phyloP scores from a whole-genome alignment of 768 basidiomycete genomes.

The Leccinum incarnatum region DNA sequence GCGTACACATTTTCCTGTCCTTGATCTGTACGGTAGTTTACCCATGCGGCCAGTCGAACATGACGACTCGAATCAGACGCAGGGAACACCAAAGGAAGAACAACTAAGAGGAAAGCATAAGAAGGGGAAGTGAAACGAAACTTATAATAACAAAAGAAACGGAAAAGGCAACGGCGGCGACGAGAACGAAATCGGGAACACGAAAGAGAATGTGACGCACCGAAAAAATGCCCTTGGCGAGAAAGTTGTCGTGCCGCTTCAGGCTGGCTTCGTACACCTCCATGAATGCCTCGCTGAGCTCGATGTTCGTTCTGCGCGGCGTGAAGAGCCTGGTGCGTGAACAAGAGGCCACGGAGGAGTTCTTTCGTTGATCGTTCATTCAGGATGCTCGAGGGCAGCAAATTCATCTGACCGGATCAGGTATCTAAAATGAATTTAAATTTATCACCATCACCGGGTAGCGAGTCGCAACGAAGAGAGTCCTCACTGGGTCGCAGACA shows the following conservation, averaged over 20 bases:
- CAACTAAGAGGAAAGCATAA: too few species aligned
- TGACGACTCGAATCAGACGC: background rate
- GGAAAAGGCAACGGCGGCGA: too few species aligned
- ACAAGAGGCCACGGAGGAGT: conserved; percentile 83
- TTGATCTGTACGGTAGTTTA: background rate
- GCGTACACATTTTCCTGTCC: too few species aligned
- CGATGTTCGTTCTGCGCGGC: conserved; percentile 53
- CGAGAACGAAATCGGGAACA: background rate
- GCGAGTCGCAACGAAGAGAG: too few species aligned
- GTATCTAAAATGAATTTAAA: conserved; percentile 48
- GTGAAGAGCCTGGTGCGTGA: conserved; percentile 82
- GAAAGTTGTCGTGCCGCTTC: conserved; percentile 64
- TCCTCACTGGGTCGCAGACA: too few species aligned
- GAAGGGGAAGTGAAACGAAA: too few species aligned
- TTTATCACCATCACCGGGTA: too few species aligned
- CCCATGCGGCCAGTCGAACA: background rate
- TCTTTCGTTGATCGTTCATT: conserved; percentile 92
- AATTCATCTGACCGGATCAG: conserved; percentile 62
- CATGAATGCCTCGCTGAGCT: conserved; percentile 70
- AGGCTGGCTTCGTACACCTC: conserved; percentile 80
- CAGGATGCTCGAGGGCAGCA: conserved; percentile 75
- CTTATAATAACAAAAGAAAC: too few species aligned
- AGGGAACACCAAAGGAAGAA: background rate
- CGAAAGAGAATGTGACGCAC: conserved; percentile 43
- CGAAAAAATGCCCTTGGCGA: conserved; percentile 40